These are phyloP conservation scores for Comarum palustre DNA, from an alignment of 306 rosid genomes.

Conservation along the genomic window DNA sequence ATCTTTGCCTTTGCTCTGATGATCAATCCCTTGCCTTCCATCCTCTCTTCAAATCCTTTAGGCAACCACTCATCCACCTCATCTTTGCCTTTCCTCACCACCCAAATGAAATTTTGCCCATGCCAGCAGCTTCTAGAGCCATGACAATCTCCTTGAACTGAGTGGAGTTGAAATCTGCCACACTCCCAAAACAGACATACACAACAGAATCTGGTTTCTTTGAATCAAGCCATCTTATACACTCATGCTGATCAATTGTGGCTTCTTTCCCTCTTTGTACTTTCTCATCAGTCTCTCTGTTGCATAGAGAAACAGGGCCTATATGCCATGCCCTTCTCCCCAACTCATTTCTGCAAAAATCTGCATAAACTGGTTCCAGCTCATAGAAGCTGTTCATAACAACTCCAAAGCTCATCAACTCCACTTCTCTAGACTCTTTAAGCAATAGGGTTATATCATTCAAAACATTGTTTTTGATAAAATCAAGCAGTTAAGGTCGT, in stretches of 20 bases:
- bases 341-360: conserved; percentile 27
- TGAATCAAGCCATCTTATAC: conserved; percentile 33
- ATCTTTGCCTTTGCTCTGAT: too few species aligned
- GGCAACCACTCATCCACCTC: conserved; percentile 27
- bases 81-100: conserved; percentile 19
- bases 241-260: conserved; percentile 23
- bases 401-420: conserved; percentile 18
- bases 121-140: conserved; percentile 35
- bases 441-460: not conserved
- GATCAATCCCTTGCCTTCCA: conserved; percentile 31
- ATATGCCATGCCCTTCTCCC: conserved; percentile 34
- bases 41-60: conserved; percentile 38
- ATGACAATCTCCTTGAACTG: conserved; percentile 36
- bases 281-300: conserved; percentile 15
- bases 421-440: not conserved
- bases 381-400: conserved; percentile 38
- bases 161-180: conserved; percentile 18
- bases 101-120: conserved; percentile 44
- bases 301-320: conserved; percentile 34
- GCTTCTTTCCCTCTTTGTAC: conserved; percentile 22
- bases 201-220: conserved; percentile 33
- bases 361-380: conserved; percentile 33
- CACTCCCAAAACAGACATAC: conserved; percentile 37
- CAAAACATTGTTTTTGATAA: not conserved
- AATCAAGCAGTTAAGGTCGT: conserved; percentile 26